These are phyloP conservation scores for Didymellaceae sp. DNA, from an alignment of 2,329 filamentous ascomycete genomes.

Conservation along the genomic window DNA sequence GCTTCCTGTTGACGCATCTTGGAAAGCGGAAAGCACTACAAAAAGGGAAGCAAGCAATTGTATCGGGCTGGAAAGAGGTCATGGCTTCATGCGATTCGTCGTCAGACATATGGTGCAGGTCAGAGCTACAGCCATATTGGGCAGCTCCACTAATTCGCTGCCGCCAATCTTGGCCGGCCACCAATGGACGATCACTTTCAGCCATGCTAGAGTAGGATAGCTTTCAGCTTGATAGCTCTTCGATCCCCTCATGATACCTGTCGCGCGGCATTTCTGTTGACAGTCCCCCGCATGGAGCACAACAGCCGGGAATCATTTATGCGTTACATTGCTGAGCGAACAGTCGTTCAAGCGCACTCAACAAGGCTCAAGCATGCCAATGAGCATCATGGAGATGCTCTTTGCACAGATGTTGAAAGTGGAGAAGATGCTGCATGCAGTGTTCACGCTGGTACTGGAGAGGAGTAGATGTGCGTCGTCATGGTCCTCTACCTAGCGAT, in stretches of 20 bases:
- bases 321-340: background rate
- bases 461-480: background rate
- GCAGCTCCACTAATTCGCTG: background rate
- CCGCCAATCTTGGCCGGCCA: conserved; percentile 6
- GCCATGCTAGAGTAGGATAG: no score
- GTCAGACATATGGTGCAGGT: background rate
- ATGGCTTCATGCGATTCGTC: background rate
- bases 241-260: conserved; percentile 1
- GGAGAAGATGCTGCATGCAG: conserved; percentile 5
- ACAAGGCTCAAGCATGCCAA: background rate
- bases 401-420: conserved; percentile 1
- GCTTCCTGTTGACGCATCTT: conserved; percentile 5
- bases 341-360: background rate
- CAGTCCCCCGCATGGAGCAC: background rate
- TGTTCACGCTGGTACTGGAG: background rate
- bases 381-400: background rate
- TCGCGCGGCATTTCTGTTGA: background rate
- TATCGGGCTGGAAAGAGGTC: background rate
- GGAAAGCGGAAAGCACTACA: conserved; percentile 2
- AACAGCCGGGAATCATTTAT: background rate
- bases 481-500: conserved; percentile 1
- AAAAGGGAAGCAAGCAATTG: background rate
- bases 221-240: no score
- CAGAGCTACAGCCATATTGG: background rate
- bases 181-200: no score